Percentiles rank a stretch among this genome's conserved stretches.
Evolutionary conservation across 2,329 filamentous ascomycete genomes (phyloP).

Genomic region (Paraphoma sp.): DNA sequence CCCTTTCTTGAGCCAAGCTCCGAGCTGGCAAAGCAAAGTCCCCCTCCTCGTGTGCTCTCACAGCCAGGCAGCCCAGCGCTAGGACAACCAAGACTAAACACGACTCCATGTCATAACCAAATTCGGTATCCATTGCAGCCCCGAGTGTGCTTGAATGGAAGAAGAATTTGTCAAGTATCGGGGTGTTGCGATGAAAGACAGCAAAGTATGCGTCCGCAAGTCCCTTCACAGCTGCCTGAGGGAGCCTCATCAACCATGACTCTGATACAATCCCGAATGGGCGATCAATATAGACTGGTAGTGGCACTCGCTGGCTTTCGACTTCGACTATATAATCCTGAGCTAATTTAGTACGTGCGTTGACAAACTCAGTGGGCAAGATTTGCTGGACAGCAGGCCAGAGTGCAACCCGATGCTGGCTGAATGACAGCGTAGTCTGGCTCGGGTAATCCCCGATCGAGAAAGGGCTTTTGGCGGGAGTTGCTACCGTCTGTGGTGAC

Average conservation of each 20-base stretch:
- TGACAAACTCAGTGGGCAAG: slow-evolving; percentile 52
- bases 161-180: slow-evolving; percentile 59
- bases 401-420: slow-evolving; percentile 57
- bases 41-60: slow-evolving; percentile 58
- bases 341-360: slow-evolving; percentile 47
- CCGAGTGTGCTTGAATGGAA: slow-evolving; percentile 60
- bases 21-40: slow-evolving; percentile 53
- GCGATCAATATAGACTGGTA: slow-evolving; percentile 49
- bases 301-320: slow-evolving; percentile 54
- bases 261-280: slow-evolving; percentile 44
- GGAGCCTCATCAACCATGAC: slow-evolving; percentile 56
- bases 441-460: slow-evolving; percentile 20
- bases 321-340: slow-evolving; percentile 59
- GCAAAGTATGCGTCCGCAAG: slow-evolving; percentile 62
- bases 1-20: slow-evolving; percentile 8
- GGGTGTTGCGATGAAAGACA: slow-evolving; percentile 62
- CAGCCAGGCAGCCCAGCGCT: slow-evolving; percentile 59
- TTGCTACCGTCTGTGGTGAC: slow-evolving; percentile 34
- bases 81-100: slow-evolving; percentile 60
- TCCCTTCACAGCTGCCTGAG: slow-evolving; percentile 57
- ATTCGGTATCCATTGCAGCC: slow-evolving; percentile 57
- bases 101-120: slow-evolving; percentile 60
- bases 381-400: slow-evolving; percentile 57
- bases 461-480: slow-evolving; percentile 33
- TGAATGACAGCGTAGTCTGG: slow-evolving; percentile 55